Evolutionary conservation across 805 yeast species (phyloP), one percentile per base, ranked within the genome.

Genomic region (Nakazawaea molendinolei): DNA sequence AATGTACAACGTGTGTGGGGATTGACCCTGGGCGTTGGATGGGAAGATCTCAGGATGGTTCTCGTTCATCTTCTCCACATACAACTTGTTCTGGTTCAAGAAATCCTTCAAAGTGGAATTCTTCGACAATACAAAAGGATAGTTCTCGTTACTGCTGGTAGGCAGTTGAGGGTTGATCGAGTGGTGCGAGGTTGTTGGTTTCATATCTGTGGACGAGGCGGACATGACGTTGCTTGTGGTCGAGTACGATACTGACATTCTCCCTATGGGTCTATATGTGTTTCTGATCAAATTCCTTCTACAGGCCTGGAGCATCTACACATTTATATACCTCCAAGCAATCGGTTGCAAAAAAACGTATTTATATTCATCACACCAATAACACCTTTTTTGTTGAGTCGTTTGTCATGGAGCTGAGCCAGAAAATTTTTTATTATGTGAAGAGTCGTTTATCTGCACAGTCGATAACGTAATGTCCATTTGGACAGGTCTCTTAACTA

Each of bases 1-100:
- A 42, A 89, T 81, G 89, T 95, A 87, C 33, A 90, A 61, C 4
- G 95, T 86, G 58, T 86, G 92, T 14, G 97, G 97, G n/a, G 74
- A 55, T 60, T 87, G 97, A 34, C 96, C 96, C 50, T 74, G 65
- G 2, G 79, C 89, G 49, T 86, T 85, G 42, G 61, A 47, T 26
- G 73, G 74, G 52, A 83, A 69, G 8, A 84, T 58, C 31, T 68
- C 66, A 0, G 86, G 81, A 48, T 76, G 71, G 32, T 65, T 58
- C 16, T 59, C 55, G 36, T 65, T 65, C 41, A 76, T 62, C 14
- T 58, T 59, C 31, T 72, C 74, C 19, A 67, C 70, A 40, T 57
- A 68, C 17, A 52, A 49, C 44, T 59, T 62, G 51, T 76, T 76
- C 44, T 73, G 67, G 26, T 60, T 47, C 7, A 76, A 47, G 42